Evolutionary conservation across 345 rosid genomes (phyloP), one percentile per base, ranked within the genome.

Genomic region (Eutrema heterophyllum): DNA sequence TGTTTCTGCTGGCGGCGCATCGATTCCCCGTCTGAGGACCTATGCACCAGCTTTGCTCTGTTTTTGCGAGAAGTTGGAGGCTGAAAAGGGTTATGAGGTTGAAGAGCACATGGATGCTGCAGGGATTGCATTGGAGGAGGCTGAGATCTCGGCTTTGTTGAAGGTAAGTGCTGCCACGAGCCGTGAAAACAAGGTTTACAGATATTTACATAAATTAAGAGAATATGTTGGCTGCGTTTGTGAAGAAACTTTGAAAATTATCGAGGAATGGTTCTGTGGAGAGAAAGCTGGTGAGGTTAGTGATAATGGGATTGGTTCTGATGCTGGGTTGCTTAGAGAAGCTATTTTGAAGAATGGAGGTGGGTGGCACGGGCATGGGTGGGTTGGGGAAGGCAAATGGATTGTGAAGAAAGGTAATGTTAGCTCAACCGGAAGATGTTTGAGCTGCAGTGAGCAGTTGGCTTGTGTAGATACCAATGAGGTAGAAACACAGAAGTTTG

Each of bases 351-450:
- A 74, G 78, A 93, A 90, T 60, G 97, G 97, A 5, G 96, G 92
- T 1, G 97, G 98, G 66, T 93, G 94, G 96, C 97, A 93, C 70
- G 97, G 98, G 43, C 55, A 84, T 41, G 98, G 98, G 13, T 93
- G 97, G 97, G 74, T 86, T 73, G 97, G 97, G 68, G 70, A 83
- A 43, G 96, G 93, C 21, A 85, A 77, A 55, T 93, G 92, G 93
- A 72, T 56, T 35, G 86, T 86, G 76, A 75, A 55, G 73, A 87
- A 80, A 77, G 92, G 85, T 64, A 75, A 13, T 63, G 88, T 85
- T 41, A 76, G 79, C 46, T 53, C 18, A 29, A 55, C 40, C 33
- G 96, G 98, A 11, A 72, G 52, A 60, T 90, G 98, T 76, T 79
- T 82, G 21, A 81, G 85, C 78, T 93, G 96, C 49, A 77, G 82